A percentile compares a stretch with the other conserved stretches of the same genome.
phyloP scores from a whole-genome alignment of 371 early-diverging fungal genomes.

The Cokeromyces recurvatus region DNA sequence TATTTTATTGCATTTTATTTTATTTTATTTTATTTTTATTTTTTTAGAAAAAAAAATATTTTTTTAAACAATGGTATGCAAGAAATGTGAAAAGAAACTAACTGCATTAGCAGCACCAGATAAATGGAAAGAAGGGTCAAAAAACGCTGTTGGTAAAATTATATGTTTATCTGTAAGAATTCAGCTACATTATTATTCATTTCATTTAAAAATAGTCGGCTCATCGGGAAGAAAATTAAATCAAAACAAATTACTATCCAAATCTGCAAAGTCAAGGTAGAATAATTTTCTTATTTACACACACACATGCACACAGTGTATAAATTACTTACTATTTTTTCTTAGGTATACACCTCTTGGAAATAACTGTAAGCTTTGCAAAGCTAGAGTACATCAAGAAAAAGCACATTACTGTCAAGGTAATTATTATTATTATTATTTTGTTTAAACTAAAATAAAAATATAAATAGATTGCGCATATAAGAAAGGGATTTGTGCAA shows the following conservation, averaged over 20 bases:
- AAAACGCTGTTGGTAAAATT: constrained; percentile 43
- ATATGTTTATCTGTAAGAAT: no score
- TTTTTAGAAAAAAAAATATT: no score
- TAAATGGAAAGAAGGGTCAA: constrained; percentile 69
- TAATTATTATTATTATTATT: constrained; percentile 9
- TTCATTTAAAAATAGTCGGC: constrained; percentile 26
- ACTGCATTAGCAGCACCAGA: constrained; percentile 58
- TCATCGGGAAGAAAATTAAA: constrained; percentile 55
- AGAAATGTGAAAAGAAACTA: constrained; percentile 69
- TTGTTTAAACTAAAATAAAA: neutral
- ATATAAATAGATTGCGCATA: constrained; percentile 51
- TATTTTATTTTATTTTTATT: no score
- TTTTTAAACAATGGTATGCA: constrained; percentile 67
- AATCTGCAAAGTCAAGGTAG: constrained; percentile 49
- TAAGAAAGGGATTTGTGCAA: constrained; percentile 74
- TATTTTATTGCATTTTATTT: no score
- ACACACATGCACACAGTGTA: no score
- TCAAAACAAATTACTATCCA: constrained; percentile 68
- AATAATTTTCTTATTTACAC: no score
- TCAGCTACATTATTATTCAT: no score
- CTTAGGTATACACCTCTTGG: constrained; percentile 49
- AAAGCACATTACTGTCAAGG: constrained; percentile 70
- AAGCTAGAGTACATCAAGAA: constrained; percentile 58
- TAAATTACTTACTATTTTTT: no score
- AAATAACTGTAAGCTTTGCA: constrained; percentile 62